phyloP scores from a whole-genome alignment of 768 basidiomycete species.

The Termitomyces sp. region DNA sequence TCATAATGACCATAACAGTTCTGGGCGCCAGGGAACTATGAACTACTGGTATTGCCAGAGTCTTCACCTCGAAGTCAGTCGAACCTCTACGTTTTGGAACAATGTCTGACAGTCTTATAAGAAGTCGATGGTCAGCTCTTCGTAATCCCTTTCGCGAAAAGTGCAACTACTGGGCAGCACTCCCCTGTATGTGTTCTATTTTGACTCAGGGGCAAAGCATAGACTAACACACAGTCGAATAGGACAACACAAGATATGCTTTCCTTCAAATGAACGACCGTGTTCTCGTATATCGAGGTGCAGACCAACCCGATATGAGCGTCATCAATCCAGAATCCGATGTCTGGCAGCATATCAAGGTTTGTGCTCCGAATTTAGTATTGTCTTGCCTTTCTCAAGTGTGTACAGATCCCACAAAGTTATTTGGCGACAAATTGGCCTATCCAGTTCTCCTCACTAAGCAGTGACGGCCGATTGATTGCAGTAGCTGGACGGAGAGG shows the following conservation, averaged over 20 bases:
- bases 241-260: conserved; percentile 96
- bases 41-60: conserved; percentile 73
- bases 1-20: conserved; percentile 48
- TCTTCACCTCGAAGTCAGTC: conserved; percentile 47
- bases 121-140: conserved; percentile 72
- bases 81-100: not conserved
- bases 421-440: conserved; percentile 94
- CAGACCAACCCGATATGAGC: conserved; percentile 97
- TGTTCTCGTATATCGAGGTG: conserved; percentile 89
- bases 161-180: conserved; percentile 87
- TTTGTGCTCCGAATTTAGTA: conserved; percentile 16
- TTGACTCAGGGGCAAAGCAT: not conserved
- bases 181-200: conserved; percentile 62
- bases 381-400: conserved; percentile 1
- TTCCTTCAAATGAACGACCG: conserved; percentile 96
- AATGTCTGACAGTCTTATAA: conserved; percentile 21
- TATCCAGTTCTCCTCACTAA: conserved; percentile 86
- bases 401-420: conserved; percentile 74
- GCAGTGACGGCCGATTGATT: conserved; percentile 85
- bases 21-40: conserved; percentile 92
- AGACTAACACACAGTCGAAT: not conserved
- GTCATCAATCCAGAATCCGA: conserved; percentile 97
- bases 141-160: conserved; percentile 90
- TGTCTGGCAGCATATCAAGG: conserved; percentile 98
- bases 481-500: conserved; percentile 92